Evolutionary conservation across 192 early-diverging fungal genomes (phyloP).

Genomic region (Coemansia sp.): DNA sequence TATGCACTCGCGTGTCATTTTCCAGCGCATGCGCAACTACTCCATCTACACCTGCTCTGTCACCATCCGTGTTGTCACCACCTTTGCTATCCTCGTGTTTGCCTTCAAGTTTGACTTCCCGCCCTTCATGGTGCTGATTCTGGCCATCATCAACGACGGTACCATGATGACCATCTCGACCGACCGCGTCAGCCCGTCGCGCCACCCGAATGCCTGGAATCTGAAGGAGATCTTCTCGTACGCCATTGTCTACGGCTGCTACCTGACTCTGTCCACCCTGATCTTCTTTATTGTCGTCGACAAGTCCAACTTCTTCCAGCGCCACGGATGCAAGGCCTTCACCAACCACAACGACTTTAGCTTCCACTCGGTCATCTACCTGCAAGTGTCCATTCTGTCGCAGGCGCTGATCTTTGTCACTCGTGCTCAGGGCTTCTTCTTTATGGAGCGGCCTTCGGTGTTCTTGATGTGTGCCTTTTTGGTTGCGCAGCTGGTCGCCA

Average conservation of each 20-base stretch:
- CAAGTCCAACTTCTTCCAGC: constrained; percentile 66
- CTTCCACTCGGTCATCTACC: constrained; percentile 74
- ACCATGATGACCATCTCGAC: constrained; percentile 91
- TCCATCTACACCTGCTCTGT: constrained; percentile 90
- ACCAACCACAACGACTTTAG: constrained; percentile 62
- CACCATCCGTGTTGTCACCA: constrained; percentile 75
- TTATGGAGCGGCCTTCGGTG: constrained; percentile 66
- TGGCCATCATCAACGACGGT: constrained; percentile 89
- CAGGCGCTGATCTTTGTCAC: constrained; percentile 79
- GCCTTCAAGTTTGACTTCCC: constrained; percentile 82
- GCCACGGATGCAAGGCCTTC: constrained; percentile 55
- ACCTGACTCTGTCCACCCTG: constrained; percentile 77
- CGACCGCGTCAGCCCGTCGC: constrained; percentile 79
- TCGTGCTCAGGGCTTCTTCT: constrained; percentile 74
- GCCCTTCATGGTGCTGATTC: constrained; percentile 80
- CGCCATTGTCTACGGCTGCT: constrained; percentile 83
- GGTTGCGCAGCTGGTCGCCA: constrained; percentile 69
- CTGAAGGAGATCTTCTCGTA: constrained; percentile 83
- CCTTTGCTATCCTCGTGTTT: constrained; percentile 69
- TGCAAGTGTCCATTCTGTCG: constrained; percentile 76
- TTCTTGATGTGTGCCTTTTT: constrained; percentile 67
- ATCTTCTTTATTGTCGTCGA: constrained; percentile 64
- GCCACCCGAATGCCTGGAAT: constrained; percentile 84
- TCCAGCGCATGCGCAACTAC: constrained; percentile 95
- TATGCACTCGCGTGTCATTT: constrained; percentile 87